These are phyloP conservation scores for Populus simonii DNA, from an alignment of 345 rosid species.

Conservation along the genomic window DNA sequence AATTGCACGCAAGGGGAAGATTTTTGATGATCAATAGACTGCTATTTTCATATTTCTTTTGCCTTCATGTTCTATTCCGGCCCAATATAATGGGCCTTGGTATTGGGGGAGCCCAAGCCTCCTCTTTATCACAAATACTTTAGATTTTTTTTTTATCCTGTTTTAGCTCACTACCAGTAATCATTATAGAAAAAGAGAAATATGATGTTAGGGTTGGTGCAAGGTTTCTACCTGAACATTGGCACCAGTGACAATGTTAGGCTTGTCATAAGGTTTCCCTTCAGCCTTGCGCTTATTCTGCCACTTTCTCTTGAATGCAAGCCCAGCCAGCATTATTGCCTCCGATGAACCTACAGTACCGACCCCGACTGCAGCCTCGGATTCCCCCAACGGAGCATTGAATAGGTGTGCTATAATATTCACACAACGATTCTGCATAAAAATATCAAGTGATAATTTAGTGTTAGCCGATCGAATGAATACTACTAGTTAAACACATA, in stretches of 20 bases:
- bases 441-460: background rate
- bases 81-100: background rate
- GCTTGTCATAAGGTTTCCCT: constrained; percentile 80
- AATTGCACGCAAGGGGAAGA: background rate
- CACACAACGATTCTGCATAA: constrained; percentile 80
- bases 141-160: background rate
- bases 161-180: no score
- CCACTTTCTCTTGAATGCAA: constrained; percentile 92
- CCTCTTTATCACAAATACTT: background rate
- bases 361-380: constrained; percentile 81
- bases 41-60: background rate
- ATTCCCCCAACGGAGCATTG: constrained; percentile 73
- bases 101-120: background rate
- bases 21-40: background rate
- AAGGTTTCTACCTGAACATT: constrained; percentile 70
- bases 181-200: background rate
- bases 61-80: background rate
- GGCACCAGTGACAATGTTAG: constrained; percentile 94
- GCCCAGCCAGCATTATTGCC: constrained; percentile 94
- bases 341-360: constrained; percentile 95
- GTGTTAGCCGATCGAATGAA: background rate
- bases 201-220: background rate
- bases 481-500: background rate
- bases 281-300: constrained; percentile 82
- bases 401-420: constrained; percentile 88